Evolutionary conservation across 225 moss, liverwort and hornwort genomes (phyloP), one percentile per base, ranked within the genome.

Genomic region (Climacium dendroides): DNA sequence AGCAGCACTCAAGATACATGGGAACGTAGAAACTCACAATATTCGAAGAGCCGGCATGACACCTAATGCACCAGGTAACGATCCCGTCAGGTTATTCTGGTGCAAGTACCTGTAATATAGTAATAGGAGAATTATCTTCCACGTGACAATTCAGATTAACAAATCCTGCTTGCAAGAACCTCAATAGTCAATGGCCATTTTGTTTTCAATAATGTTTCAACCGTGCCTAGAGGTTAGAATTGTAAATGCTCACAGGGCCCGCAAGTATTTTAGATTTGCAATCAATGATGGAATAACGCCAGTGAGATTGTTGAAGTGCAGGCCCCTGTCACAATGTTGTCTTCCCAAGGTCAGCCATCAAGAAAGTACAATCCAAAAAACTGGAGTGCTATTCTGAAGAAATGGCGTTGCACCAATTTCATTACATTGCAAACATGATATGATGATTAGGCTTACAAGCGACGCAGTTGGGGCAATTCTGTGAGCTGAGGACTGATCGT

Each of bases 301-400:
- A 83, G 88, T 89, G 47, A 94, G 55, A 54, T 92, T 91, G 91
- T 94, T 94, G 79, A 73, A 83, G 75, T 94, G 94, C 71, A 94
- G 85, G n/a, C 92, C 92, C 89, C 92, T 94, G 92, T 55, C 87
- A 92, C 61, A 86, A 83, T 30, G 52, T 43, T 65, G 58, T 48
- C 69, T 75, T 39, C 75, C 55, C 58, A 82, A 62, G 25, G 37
- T 89, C 54, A 87, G 81, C 28, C 61, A 65, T 53, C 55, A 86
- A 37, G 47, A 32, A 78, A 57, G 26, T 32, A 83, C 59, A 74
- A 78, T 11, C 43, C 29, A 70, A 55, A 81, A 84, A 70, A 26
- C 47, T 39, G 61, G 26, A 87, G 54, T 37, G 28, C 41, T 35
- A 43, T 4, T 28, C 13, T 18, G 43, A 55, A 13, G 66, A 85